These are phyloP conservation scores for Aspergillus leporis DNA, from an alignment of 495 filamentous ascomycete species.

Conservation along the genomic window DNA sequence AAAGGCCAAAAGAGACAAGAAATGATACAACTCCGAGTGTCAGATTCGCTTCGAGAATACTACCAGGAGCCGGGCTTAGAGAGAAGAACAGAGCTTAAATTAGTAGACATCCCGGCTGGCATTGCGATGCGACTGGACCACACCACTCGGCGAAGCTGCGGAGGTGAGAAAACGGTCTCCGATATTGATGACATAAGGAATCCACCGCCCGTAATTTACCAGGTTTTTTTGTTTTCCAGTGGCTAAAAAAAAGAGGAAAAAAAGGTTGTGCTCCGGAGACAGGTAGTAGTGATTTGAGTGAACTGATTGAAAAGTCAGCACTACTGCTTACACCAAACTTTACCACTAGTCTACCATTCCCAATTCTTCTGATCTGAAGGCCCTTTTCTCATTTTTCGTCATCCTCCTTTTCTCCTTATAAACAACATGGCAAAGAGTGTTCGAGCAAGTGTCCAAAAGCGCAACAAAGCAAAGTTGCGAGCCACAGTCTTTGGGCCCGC, in stretches of 20 bases:
- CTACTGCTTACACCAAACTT: background rate
- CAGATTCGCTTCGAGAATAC: background rate
- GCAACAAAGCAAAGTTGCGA: slow-evolving; percentile 75
- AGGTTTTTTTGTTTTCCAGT: slow-evolving; percentile 6
- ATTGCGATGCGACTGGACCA: background rate
- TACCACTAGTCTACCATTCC: slow-evolving; percentile 4
- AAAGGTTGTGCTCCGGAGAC: slow-evolving; percentile 13
- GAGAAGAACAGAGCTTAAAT: background rate
- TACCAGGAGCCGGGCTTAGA: background rate
- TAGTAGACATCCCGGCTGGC: background rate
- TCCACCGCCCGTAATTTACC: background rate
- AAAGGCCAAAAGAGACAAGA: background rate
- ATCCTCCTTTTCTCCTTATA: background rate
- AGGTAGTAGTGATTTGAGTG: no score
- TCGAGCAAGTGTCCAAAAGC: slow-evolving; percentile 71
- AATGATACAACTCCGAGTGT: background rate
- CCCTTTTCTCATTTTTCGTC: slow-evolving; percentile 2
- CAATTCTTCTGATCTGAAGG: background rate
- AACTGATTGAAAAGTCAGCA: background rate
- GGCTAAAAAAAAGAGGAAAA: slow-evolving; percentile 20
- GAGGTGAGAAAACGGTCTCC: slow-evolving; percentile 28
- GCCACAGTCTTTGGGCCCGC: slow-evolving; percentile 76
- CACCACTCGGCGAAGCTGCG: slow-evolving; percentile 15
- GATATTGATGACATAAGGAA: slow-evolving; percentile 45
- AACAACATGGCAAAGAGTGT: slow-evolving; percentile 78